phyloP scores from a whole-genome alignment of 108 stramenopile species.

The Cyclostephanos tholiformis region DNA sequence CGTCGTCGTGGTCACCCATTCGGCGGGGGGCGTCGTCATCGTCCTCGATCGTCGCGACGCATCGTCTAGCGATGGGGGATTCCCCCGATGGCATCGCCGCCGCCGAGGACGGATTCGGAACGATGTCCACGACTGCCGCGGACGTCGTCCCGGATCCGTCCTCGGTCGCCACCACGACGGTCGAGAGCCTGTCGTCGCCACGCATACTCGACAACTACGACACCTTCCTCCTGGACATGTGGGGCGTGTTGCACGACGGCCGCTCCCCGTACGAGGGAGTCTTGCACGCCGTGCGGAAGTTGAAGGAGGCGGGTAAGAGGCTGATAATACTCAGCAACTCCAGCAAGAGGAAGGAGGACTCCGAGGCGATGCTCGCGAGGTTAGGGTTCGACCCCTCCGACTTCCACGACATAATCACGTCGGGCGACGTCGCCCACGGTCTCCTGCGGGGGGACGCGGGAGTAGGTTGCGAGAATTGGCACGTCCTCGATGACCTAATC shows the following conservation, averaged over 20 bases:
- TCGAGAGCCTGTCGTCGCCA: conserved; percentile 25
- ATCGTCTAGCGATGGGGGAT: background rate
- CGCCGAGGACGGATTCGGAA: background rate
- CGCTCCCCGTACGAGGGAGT: conserved; percentile 78
- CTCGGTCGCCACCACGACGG: background rate
- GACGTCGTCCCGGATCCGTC: background rate
- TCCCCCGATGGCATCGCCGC: background rate
- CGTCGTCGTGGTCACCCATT: too few relatives aligned
- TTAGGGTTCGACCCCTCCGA: conserved; percentile 65
- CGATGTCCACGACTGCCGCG: background rate
- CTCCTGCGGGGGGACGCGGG: conserved; percentile 33
- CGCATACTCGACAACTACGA: conserved; percentile 72
- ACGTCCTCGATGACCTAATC: conserved; percentile 18
- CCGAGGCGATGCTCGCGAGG: conserved; percentile 58
- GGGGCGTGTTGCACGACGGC: conserved; percentile 92
- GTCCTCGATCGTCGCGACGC: background rate
- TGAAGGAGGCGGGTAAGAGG: conserved; percentile 62
- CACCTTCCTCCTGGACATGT: conserved; percentile 89
- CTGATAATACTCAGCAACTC: conserved; percentile 89
- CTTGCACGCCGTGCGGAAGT: conserved; percentile 62
- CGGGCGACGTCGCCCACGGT: conserved; percentile 71
- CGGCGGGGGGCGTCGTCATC: background rate
- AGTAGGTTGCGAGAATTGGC: conserved; percentile 36
- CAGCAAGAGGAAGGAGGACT: conserved; percentile 70
- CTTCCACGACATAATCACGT: conserved; percentile 78